Percentiles rank a stretch among this genome's conserved stretches.
These are phyloP conservation scores for Fusarium keratoplasticum DNA, from an alignment of 2,329 filamentous ascomycete genomes.

Conservation along the genomic window DNA sequence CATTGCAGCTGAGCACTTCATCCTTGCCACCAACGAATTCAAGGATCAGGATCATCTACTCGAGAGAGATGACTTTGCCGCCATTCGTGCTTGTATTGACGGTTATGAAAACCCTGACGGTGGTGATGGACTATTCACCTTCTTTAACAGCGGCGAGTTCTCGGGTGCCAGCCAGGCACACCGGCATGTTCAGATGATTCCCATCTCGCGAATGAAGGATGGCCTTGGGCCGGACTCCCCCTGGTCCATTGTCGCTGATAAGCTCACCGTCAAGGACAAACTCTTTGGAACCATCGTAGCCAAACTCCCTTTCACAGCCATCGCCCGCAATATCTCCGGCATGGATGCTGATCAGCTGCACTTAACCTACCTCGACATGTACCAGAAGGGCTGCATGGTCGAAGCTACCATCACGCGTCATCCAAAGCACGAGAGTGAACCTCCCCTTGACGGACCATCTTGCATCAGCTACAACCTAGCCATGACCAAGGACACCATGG, in stretches of 20 bases:
- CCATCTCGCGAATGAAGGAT: slow-evolving; percentile 71
- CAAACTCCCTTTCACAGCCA: slow-evolving; percentile 51
- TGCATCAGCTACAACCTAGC: slow-evolving; percentile 74
- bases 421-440: slow-evolving; percentile 26
- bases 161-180: slow-evolving; percentile 80
- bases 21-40: slow-evolving; percentile 73
- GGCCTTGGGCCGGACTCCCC: slow-evolving; percentile 53
- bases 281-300: slow-evolving; percentile 54
- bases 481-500: slow-evolving; percentile 65
- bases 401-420: slow-evolving; percentile 39
- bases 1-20: slow-evolving; percentile 77
- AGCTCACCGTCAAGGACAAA: slow-evolving; percentile 45
- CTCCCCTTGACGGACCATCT: slow-evolving; percentile 54
- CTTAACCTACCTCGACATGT: slow-evolving; percentile 60
- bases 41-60: slow-evolving; percentile 74
- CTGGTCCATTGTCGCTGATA: slow-evolving; percentile 64
- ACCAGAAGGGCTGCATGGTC: slow-evolving; percentile 57
- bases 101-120: slow-evolving; percentile 57
- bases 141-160: slow-evolving; percentile 77
- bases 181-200: slow-evolving; percentile 78
- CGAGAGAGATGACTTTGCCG: slow-evolving; percentile 69
- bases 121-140: slow-evolving; percentile 65
- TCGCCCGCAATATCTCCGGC: slow-evolving; percentile 44
- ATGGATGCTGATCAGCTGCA: slow-evolving; percentile 54
- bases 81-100: slow-evolving; percentile 70